Base-by-base conservation (phyloP, 352 stramenopile genomes). In the Thalassiosira hispida region DNA sequence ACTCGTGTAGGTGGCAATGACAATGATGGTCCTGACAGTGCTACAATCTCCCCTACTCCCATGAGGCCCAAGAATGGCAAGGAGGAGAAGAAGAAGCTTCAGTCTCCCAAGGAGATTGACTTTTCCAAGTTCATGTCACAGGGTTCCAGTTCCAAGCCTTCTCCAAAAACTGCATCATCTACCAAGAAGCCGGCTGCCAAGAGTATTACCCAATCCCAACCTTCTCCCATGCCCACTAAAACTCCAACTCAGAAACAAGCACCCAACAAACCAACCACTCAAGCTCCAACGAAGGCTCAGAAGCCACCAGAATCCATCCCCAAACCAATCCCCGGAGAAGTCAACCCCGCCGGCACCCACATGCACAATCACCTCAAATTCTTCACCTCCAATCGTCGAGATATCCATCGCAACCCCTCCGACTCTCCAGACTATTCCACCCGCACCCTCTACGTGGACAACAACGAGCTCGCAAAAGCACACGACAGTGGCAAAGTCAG, bases 351-450 rank as follows among this genome's bases (percentile, higher is more conserved):
- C 1, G 93, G 94, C 23, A 73, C 89, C n/a, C 93, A 98, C 81
- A 61, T 91, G 8, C 97, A 99, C 81, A 96, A 99, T 81, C 94
- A 94, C 18, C 85, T 98, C 4, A 40, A 84, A 31, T 99, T 97
- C 89, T 85, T 99, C 16, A 82, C 92, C 12, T 90, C 94, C 25
- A 23, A 93, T 46, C 95, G 95, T 3, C 86, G 87, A n/a, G 97
- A 99, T 79, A 91, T 90, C 6, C 91, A 97, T 55, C 92, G 92
- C 7, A 94, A 96, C 51, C 57, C 81, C 6, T 85, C 90, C 0
- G 87, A 90, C 55, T 92, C 98, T 46, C 91, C 96, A 0, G 83
- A 96, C 9, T 99, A 96, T 76, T 95, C 99, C 70, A 84, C 94
- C 1, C 93, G 96, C 0, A 99, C 97, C 25, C 56, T 99, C 16